A percentile compares a stretch with the other conserved stretches of the same genome.
Evolutionary conservation across 169 alveolate species (phyloP).

Genomic region (Plasmodium inui): DNA sequence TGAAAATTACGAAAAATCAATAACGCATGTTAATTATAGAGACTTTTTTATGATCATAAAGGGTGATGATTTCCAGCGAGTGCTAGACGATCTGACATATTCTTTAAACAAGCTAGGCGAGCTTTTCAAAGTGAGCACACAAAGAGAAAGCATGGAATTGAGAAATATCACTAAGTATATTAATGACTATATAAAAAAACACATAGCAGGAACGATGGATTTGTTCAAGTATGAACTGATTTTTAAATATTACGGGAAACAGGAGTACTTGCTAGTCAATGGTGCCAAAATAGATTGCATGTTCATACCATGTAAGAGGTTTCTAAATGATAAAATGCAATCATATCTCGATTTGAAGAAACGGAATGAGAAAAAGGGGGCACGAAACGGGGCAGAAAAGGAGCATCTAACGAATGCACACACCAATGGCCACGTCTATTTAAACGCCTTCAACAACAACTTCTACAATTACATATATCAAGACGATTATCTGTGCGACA

Average conservation of each 20-base stretch:
- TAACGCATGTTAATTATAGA: constrained; percentile 44
- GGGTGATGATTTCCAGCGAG: background rate
- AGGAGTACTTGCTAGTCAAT: constrained; percentile 37
- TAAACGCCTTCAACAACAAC: constrained; percentile 65
- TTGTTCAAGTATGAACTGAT: constrained; percentile 61
- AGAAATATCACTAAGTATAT: background rate
- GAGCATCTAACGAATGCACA: background rate
- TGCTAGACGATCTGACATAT: constrained; percentile 16
- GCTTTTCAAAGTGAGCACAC: constrained; percentile 23
- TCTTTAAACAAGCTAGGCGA: constrained; percentile 45
- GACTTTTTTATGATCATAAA: constrained; percentile 42
- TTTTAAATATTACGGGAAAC: constrained; percentile 68
- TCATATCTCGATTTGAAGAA: constrained; percentile 27
- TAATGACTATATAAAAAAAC: constrained; percentile 17
- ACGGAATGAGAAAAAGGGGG: background rate
- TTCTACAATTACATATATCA: constrained; percentile 68
- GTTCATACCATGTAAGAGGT: constrained; percentile 72
- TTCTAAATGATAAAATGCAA: constrained; percentile 40
- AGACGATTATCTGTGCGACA: constrained; percentile 47
- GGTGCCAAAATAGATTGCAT: constrained; percentile 50
- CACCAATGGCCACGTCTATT: constrained; percentile 1
- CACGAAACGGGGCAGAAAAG: background rate
- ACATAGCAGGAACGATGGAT: constrained; percentile 70
- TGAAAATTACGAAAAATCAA: constrained; percentile 73
- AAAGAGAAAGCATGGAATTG: constrained; percentile 19